phyloP scores from a whole-genome alignment of 225 moss, liverwort and hornwort species.

The Rhytidiadelphus loreus region DNA sequence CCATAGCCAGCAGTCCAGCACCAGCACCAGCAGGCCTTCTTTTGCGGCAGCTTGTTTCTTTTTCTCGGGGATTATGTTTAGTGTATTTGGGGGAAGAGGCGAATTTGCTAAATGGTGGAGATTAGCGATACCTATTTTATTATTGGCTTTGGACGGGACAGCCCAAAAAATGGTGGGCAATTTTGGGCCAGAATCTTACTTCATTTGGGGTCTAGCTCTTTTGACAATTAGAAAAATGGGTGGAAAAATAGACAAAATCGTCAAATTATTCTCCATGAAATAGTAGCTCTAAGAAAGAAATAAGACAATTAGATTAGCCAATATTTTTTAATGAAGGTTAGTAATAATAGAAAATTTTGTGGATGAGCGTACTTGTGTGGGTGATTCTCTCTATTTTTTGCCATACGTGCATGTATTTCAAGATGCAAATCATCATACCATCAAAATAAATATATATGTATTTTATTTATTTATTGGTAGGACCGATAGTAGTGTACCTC shows the following conservation, averaged over 20 bases:
- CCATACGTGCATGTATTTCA: not conserved
- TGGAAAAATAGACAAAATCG: too few relatives aligned
- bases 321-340: not conserved
- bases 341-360: not conserved
- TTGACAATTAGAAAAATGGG: too few relatives aligned
- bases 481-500: fast-evolving
- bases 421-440: too few relatives aligned
- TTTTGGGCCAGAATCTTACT: too few relatives aligned
- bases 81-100: not conserved
- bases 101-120: not conserved
- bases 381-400: not conserved
- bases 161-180: not conserved
- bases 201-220: not conserved
- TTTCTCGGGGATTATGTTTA: not conserved
- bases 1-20: not conserved
- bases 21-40: not conserved
- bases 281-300: not conserved
- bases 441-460: too few relatives aligned
- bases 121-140: not conserved
- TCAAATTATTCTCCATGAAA: not conserved
- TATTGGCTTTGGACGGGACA: not conserved
- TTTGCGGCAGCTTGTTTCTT: not conserved
- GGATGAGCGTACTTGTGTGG: fast-evolving
- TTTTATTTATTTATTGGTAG: too few relatives aligned
- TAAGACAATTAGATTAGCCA: too few relatives aligned